phyloP scores from a whole-genome alignment of 768 basidiomycete genomes.

The Phaeotremella fagi region DNA sequence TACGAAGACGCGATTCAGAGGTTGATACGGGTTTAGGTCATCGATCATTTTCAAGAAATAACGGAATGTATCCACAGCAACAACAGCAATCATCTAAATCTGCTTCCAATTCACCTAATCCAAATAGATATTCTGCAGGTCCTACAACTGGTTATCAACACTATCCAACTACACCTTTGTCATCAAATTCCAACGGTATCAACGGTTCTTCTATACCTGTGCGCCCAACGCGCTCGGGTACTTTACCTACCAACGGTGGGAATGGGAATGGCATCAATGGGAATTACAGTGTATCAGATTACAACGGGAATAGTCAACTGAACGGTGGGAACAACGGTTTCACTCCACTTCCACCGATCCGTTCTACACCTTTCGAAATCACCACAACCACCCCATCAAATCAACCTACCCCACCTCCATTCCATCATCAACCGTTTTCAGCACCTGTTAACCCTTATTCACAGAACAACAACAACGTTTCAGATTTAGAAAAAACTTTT shows the following conservation, averaged over 20 bases:
- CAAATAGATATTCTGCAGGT: slow-evolving; percentile 44
- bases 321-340: not conserved
- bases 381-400: not conserved
- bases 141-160: slow-evolving; percentile 1
- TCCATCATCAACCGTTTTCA: slow-evolving; percentile 36
- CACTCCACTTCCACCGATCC: slow-evolving; percentile 3
- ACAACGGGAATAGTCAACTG: no score
- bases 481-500: slow-evolving; percentile 24
- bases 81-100: slow-evolving; percentile 26
- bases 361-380: slow-evolving; percentile 1
- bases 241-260: slow-evolving; percentile 28
- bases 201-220: no score
- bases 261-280: no score
- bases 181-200: slow-evolving; percentile 1
- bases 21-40: no score
- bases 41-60: no score
- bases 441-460: slow-evolving; percentile 38
- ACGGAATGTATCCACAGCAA: no score
- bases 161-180: not conserved
- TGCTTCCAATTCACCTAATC: slow-evolving; percentile 41
- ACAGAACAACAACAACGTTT: slow-evolving; percentile 9
- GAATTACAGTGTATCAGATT: slow-evolving; percentile 4
- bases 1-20: no score
- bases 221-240: slow-evolving; percentile 44
- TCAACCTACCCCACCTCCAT: slow-evolving; percentile 23